A percentile compares a stretch with the other conserved stretches of the same genome.
Evolutionary conservation across 306 rosid species (phyloP).

Genomic region (cucumber (Cucumis sativus)): Cucumber_9930_V3 NC_026655.2:23571501-23572000

Average conservation of each 20-base stretch:
- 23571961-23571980: not conserved
- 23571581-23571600: conserved; percentile 51
- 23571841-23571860: not conserved
- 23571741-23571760: conserved; percentile 57
- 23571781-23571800: not conserved
- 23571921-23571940: not conserved
- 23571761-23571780: conserved; percentile 24
- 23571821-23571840: not conserved
- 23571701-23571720: conserved; percentile 57
- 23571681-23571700: conserved; percentile 98
- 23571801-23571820: not conserved
- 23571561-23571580: conserved; percentile 69
- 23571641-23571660: conserved; percentile 71
- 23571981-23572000: not conserved
- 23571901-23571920: not conserved
- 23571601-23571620: conserved; percentile 65
- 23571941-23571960: no score
- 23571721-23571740: conserved; percentile 72
- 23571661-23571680: conserved; percentile 88
- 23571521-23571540: conserved; percentile 78
- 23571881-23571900: not conserved
- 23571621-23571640: conserved; percentile 71
- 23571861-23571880: not conserved
- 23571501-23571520: not conserved
- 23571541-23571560: conserved; percentile 95